Evolutionary conservation across 1,284 basidiomycete species (phyloP), one percentile per base, ranked within the genome.

Genomic region (Volvariella volvacea): DNA sequence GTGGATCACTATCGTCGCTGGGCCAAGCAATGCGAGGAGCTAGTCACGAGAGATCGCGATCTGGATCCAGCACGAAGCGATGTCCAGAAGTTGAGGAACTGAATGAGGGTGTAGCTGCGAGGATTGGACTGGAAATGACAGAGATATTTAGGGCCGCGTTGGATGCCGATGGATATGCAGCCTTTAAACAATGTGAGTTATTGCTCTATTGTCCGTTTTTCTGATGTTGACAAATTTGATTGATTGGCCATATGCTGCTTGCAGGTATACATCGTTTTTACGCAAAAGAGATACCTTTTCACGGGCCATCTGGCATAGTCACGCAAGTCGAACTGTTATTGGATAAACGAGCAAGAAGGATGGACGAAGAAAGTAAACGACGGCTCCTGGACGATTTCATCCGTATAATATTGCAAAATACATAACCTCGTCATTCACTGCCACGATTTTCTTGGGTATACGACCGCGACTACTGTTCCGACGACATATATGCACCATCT

Each of bases 181-280:
- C 70, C 44, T 87, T 88, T 64, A 85, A 81, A 61, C 76, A 69
- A 55, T 86, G 85, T 87, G 59, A 64, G 79, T 65, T 17, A 25
- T 50, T 32, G 43, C 43, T 22, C 38, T 39, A 48, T 44, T 41
- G n/a, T 28, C 15, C 31, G n/a, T 36, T 19, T 32, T 36, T 16
- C 38, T 43, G 3, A 44, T 20, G n/a, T 37, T 25, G 15, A 34
- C 25, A 38, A 25, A 39, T 38, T 41, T 48, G 43, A 43, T 49
- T 32, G 42, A 43, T 39, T 43, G 17, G 43, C 33, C 31, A 45
- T 30, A 17, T 16, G 28, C n/a, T 21, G 34, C 33, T 16, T 32
- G 36, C 48, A 82, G 79, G 80, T 56, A 76, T 82, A 10, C 73
- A 74, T 55, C 76, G 78, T 45, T 88, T 83, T 55, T 84, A 88